These are phyloP conservation scores for Capsella rubella DNA, from an alignment of 441 rosid species.

Conservation along the genomic window DNA sequence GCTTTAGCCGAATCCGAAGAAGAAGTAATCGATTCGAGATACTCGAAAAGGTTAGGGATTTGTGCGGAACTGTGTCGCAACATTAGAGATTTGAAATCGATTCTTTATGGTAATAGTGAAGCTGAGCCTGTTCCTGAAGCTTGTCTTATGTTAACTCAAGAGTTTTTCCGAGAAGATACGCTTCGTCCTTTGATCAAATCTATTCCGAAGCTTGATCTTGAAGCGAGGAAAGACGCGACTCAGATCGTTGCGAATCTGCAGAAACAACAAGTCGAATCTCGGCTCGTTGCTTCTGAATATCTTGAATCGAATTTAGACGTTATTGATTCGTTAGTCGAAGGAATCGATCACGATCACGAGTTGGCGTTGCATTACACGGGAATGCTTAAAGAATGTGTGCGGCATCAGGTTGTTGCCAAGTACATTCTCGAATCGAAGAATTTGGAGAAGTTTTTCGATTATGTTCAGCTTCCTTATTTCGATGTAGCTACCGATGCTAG, in stretches of 20 bases:
- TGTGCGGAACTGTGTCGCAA: conserved; percentile 49
- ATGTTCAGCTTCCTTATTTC: conserved; percentile 74
- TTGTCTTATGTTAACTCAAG: conserved; percentile 60
- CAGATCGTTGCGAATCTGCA: conserved; percentile 69
- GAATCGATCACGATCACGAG: conserved; percentile 48
- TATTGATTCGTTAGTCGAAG: conserved; percentile 58
- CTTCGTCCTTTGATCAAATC: conserved; percentile 54
- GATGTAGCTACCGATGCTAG: conserved; percentile 83
- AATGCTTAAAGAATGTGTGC: conserved; percentile 70
- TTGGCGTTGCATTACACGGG: conserved; percentile 63
- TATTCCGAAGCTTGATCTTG: conserved; percentile 56
- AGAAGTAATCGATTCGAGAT: conserved; percentile 44
- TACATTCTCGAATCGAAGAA: conserved; percentile 71
- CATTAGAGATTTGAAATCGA: conserved; percentile 54
- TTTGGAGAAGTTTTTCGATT: conserved; percentile 62
- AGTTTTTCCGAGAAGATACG: conserved; percentile 60
- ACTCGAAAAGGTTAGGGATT: conserved; percentile 60
- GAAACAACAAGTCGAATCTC: conserved; percentile 60
- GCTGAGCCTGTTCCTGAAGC: conserved; percentile 62
- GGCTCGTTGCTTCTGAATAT: conserved; percentile 62
- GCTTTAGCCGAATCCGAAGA: conserved; percentile 37
- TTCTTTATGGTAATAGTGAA: conserved; percentile 59
- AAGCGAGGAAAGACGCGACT: conserved; percentile 58
- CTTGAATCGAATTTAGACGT: conserved; percentile 63
- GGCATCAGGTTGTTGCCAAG: conserved; percentile 66